Base-by-base conservation (phyloP, 192 early-diverging fungal genomes). In the Backusella luteola region DNA sequence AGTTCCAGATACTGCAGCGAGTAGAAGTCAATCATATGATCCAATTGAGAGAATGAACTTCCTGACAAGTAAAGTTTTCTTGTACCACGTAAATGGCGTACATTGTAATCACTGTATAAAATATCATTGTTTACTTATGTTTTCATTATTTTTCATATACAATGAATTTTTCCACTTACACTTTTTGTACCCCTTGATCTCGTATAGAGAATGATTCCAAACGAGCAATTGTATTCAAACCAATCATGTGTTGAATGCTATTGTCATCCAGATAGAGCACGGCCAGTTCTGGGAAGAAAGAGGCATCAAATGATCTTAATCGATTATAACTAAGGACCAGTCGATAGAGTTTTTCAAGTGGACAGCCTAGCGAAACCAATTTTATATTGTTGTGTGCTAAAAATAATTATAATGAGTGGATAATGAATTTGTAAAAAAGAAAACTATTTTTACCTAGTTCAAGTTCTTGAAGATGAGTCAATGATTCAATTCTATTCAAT, bases 181-280 rank as follows among this genome's bases (percentile, higher is more conserved):
- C 75, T 44, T 79, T 79, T 72, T 84, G 74, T 26, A 82, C 82
- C 12, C 84, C 82, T 73, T 87, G 86, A 46, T 87, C 84, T 69
- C 86, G 76, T 12, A 79, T 70, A 4, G 86, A 87, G 34, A 87
- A 82, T 23, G 75, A 82, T 26, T 82, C 80, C 21, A 87, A 71
- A 0, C 79, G 73, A 12, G 76, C 67, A 38, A 85, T 67, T 2
- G 63, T 73, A n/a, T 77, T 79, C 23, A 84, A 73, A 38, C 81
- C 83, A 67, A 80, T 79, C 1, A 87, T 66, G 0, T 76, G 44
- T 21, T 80, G 68, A 14, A 87, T 77, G 17, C 80, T 80, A 73
- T 87, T 87, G 52, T 82, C 80, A 46, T 87, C 86, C 21, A 87
- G 66, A 69, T 85, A 87, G 3, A 87, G 67, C 0, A 83, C 82